Conservation (phyloP, 495 filamentous ascomycete species). For the Daldinia caldariorum region DNA sequence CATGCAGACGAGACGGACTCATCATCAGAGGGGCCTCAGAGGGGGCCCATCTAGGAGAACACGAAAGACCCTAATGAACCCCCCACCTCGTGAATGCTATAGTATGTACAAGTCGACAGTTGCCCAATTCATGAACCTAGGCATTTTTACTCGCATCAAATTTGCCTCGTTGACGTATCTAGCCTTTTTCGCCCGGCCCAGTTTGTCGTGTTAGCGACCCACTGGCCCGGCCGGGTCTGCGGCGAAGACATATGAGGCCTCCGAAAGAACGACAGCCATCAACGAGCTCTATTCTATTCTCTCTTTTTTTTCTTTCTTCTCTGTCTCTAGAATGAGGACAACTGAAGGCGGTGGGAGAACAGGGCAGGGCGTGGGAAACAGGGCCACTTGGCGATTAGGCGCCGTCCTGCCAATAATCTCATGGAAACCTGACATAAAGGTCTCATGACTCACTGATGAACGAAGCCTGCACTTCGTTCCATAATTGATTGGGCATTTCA, state of each 20-base stretch:
- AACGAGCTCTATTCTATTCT: background rate
- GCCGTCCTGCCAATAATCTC: constrained; percentile 11
- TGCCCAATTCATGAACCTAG: constrained; percentile 16
- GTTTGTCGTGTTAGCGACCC: constrained; percentile 33
- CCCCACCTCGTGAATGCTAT: constrained; percentile 20
- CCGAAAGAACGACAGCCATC: constrained; percentile 12
- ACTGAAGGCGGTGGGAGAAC: background rate
- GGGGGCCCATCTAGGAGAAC: constrained; percentile 15
- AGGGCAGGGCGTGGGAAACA: background rate
- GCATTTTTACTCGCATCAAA: constrained; percentile 7
- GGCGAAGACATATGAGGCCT: constrained; percentile 33
- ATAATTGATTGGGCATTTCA: constrained; percentile 22
- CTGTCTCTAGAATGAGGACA: background rate
- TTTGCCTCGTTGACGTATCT: constrained; percentile 36
- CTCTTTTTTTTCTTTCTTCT: no score
- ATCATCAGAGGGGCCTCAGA: constrained; percentile 19
- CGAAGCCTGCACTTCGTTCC: constrained; percentile 19
- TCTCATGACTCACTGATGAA: constrained; percentile 7
- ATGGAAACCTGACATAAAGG: background rate
- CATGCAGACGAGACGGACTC: constrained; percentile 14
- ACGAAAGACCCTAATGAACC: constrained; percentile 23
- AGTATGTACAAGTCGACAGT: background rate
- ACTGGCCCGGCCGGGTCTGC: constrained; percentile 36
- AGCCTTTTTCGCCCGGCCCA: constrained; percentile 13
- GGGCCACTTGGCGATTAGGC: constrained; percentile 19